Conservation (phyloP, 805 yeast species). For the Yarrowia sp. region DNA sequence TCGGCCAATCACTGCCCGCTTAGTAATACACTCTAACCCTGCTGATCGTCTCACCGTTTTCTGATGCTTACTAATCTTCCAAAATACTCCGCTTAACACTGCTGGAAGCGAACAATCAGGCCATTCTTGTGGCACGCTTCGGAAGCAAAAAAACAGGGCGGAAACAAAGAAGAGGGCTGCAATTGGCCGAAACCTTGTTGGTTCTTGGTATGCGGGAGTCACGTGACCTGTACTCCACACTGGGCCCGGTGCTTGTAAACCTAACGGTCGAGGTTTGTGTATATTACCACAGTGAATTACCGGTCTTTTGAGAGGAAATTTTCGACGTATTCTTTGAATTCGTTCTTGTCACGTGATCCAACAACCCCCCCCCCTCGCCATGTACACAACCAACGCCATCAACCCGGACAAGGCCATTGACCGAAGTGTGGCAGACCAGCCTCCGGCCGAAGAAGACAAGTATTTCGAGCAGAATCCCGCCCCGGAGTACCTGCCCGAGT, state of each 20-base stretch:
- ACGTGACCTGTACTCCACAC: conserved; percentile 19
- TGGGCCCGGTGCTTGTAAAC: neutral
- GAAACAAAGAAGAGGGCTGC: conserved; percentile 13
- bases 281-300: too few species aligned
- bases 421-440: conserved; percentile 73
- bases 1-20: too few species aligned
- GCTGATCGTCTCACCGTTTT: too few species aligned
- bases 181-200: conserved; percentile 22
- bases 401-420: conserved; percentile 71
- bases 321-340: too few species aligned
- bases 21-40: too few species aligned
- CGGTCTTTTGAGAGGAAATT: too few species aligned
- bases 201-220: neutral
- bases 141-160: neutral
- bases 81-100: neutral
- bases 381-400: conserved; percentile 53
- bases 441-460: conserved; percentile 78
- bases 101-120: neutral
- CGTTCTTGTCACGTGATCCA: neutral
- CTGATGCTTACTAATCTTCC: too few species aligned
- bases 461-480: conserved; percentile 77
- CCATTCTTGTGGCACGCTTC: conserved; percentile 10
- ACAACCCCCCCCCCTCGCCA: neutral
- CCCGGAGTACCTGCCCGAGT: conserved; percentile 73
- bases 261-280: too few species aligned